Evolutionary conservation across 1,139 yeast genomes (phyloP).

Genomic region (Geotrichum candidum): DNA sequence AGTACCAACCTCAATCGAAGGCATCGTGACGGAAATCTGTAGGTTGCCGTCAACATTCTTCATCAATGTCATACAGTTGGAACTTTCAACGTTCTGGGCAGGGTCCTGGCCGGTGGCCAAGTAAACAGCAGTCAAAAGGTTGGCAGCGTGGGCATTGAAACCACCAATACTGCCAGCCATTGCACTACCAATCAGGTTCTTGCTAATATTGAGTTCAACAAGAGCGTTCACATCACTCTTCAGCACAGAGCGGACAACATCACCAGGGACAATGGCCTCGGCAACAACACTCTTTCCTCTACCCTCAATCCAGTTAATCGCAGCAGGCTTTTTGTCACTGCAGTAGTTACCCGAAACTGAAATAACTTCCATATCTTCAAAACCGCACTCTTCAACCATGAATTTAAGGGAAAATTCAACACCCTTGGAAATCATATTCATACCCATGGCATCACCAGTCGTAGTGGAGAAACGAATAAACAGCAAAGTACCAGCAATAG

Average conservation of each 20-base stretch:
- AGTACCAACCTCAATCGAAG: conserved; percentile 97
- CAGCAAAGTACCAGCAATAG: conserved; percentile 88
- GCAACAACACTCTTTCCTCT: conserved; percentile 98
- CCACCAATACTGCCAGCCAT: conserved; percentile 99
- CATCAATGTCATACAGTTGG: conserved; percentile 95
- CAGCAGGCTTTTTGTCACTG: conserved; percentile 95
- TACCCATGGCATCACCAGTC: conserved; percentile 99
- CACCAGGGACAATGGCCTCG: conserved; percentile 86
- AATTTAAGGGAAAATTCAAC: conserved; percentile 78
- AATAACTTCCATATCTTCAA: conserved; percentile 86
- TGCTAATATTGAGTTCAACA: conserved; percentile 80
- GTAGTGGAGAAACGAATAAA: conserved; percentile 91
- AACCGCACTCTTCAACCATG: conserved; percentile 86
- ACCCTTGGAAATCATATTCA: conserved; percentile 99
- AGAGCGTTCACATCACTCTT: conserved; percentile 90
- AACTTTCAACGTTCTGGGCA: conserved; percentile 94
- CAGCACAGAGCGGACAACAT: conserved; percentile 70
- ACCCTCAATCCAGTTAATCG: conserved; percentile 98
- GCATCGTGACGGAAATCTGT: conserved; percentile 93
- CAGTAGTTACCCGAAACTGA: conserved; percentile 97
- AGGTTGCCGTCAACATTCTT: conserved; percentile 77
- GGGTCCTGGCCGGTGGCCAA: conserved; percentile 98
- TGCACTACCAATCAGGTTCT: conserved; percentile 92
- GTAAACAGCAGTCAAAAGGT: conserved; percentile 86
- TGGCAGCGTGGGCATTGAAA: conserved; percentile 96